Evolutionary conservation across 495 filamentous ascomycete genomes (phyloP).

Genomic region (Annulohypoxylon nitens): DNA sequence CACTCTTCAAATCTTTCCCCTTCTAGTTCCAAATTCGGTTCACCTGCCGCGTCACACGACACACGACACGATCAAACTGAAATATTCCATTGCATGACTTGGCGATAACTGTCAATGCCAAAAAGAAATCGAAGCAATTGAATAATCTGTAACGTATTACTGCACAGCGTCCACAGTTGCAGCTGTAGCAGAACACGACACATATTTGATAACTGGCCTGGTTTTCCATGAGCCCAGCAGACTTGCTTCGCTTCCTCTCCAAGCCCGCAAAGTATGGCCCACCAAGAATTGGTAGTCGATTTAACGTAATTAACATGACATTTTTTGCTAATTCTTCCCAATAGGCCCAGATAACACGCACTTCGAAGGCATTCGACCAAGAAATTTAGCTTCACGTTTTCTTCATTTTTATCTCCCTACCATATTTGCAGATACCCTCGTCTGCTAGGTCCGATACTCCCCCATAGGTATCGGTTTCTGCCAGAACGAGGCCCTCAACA

Average conservation of each 20-base stretch:
- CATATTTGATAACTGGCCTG: slow-evolving; percentile 29
- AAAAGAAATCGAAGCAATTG: slow-evolving; percentile 15
- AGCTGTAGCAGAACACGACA: slow-evolving; percentile 30
- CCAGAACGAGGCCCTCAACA: slow-evolving; percentile 73
- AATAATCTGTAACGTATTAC: slow-evolving; percentile 22
- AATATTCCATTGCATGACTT: slow-evolving; percentile 38
- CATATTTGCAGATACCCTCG: slow-evolving; percentile 78
- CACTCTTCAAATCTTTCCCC: not conserved
- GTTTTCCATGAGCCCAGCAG: slow-evolving; percentile 87
- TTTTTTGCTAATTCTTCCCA: slow-evolving; percentile 27
- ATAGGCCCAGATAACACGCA: slow-evolving; percentile 90
- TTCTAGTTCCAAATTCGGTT: slow-evolving; percentile 13
- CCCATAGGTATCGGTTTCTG: slow-evolving; percentile 87
- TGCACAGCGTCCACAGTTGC: slow-evolving; percentile 32
- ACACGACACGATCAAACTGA: slow-evolving; percentile 21
- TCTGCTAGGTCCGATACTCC: slow-evolving; percentile 92
- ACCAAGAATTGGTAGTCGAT: slow-evolving; percentile 30
- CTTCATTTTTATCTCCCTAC: slow-evolving; percentile 15
- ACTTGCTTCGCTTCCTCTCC: slow-evolving; percentile 93
- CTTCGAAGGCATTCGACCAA: slow-evolving; percentile 46
- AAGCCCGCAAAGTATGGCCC: slow-evolving; percentile 90
- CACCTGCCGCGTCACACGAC: slow-evolving; percentile 33
- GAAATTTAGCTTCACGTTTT: slow-evolving; percentile 23
- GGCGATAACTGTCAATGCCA: slow-evolving; percentile 47
- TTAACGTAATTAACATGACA: not conserved